These are phyloP conservation scores for Aureobasidium sp. DNA, from an alignment of 2,329 filamentous ascomycete species.

Conservation along the genomic window DNA sequence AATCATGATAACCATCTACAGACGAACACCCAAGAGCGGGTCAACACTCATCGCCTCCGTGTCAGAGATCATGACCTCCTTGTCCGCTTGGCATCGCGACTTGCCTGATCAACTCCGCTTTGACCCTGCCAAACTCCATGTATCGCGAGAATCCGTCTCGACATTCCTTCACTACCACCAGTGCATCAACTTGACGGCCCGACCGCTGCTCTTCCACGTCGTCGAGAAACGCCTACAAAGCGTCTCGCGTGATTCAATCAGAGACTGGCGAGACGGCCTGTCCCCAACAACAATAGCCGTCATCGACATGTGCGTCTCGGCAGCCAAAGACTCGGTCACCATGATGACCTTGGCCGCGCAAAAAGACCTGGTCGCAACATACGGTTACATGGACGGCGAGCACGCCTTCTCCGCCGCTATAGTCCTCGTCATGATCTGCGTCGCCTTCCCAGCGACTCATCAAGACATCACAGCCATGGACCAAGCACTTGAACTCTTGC, in stretches of 20 bases:
- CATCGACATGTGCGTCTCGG: conserved; percentile 48
- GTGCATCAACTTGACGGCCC: conserved; percentile 51
- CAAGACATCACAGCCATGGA: conserved; percentile 42
- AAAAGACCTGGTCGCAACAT: conserved; percentile 48
- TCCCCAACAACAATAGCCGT: conserved; percentile 44
- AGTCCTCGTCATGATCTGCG: conserved; percentile 49
- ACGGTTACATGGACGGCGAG: conserved; percentile 52
- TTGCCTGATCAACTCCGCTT: conserved; percentile 40
- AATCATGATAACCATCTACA: conserved; percentile 45
- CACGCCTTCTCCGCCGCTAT: conserved; percentile 50
- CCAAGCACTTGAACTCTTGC: conserved; percentile 40
- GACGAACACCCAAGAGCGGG: conserved; percentile 42
- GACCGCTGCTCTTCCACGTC: conserved; percentile 49
- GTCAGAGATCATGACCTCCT: conserved; percentile 44
- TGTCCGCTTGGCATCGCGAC: conserved; percentile 45
- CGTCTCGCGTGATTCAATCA: conserved; percentile 21
- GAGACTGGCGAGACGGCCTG: conserved; percentile 43
- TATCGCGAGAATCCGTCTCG: conserved; percentile 46
- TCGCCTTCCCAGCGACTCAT: conserved; percentile 43
- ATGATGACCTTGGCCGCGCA: conserved; percentile 45
- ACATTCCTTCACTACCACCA: conserved; percentile 51
- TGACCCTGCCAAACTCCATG: conserved; percentile 21
- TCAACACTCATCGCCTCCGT: conserved; percentile 45
- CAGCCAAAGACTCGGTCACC: conserved; percentile 43
- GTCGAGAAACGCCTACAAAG: conserved; percentile 43